phyloP scores from a whole-genome alignment of 306 rosid genomes.

The Quercus gilva region DNA sequence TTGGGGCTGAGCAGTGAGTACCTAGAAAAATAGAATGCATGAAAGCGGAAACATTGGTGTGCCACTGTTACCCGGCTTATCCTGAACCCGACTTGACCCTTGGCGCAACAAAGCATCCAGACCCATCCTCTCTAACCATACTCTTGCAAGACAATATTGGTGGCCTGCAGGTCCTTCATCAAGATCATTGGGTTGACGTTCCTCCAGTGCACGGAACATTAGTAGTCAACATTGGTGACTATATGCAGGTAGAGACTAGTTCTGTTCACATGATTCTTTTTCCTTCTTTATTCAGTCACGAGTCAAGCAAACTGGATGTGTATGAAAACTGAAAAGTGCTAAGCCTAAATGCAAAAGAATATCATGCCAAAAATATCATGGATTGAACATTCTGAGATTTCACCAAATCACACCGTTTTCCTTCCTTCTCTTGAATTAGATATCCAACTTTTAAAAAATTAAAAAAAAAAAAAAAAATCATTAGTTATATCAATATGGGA shows the following conservation, averaged over 20 bases:
- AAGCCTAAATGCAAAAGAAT: no score
- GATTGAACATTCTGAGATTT: no score
- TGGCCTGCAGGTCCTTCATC: conserved; percentile 75
- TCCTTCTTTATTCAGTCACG: neutral
- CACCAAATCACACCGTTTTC: no score
- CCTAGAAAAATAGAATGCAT: conserved; percentile 58
- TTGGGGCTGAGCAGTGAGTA: conserved; percentile 50
- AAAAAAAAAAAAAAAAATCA: no score
- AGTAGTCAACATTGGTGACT: conserved; percentile 70
- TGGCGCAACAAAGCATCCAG: conserved; percentile 76
- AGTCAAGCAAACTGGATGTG: no score
- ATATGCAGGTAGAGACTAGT: conserved; percentile 55
- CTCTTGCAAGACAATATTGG: conserved; percentile 69
- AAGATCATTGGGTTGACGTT: conserved; percentile 63
- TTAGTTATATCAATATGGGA: no score
- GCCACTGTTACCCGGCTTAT: conserved; percentile 79
- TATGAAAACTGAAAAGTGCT: no score
- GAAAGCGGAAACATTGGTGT: conserved; percentile 52
- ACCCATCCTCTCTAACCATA: conserved; percentile 63
- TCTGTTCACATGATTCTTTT: neutral
- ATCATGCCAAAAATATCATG: no score
- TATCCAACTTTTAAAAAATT: no score
- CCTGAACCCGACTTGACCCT: conserved; percentile 71
- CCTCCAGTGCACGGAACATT: conserved; percentile 52
- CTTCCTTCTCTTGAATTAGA: no score